phyloP scores from a whole-genome alignment of 2,329 filamentous ascomycete genomes.

The Epichloe sylvatica region DNA sequence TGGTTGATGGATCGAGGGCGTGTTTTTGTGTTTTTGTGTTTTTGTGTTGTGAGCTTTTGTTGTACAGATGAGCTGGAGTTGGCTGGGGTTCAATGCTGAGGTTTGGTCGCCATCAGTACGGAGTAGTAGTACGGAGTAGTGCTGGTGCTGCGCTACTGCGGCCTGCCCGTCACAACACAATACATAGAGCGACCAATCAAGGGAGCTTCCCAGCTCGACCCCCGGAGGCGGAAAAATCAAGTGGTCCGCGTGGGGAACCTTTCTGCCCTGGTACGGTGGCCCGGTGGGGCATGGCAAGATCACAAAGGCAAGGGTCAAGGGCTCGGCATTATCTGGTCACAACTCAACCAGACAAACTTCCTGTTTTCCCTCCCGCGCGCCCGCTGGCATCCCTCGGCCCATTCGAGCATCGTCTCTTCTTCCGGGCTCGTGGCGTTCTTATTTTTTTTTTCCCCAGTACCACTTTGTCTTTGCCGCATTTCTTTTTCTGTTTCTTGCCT shows the following conservation, averaged over 20 bases:
- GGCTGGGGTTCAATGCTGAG: neutral
- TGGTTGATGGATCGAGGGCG: neutral
- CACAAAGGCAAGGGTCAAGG: too few relatives aligned
- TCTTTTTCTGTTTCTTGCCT: neutral
- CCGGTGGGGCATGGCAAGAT: too few relatives aligned
- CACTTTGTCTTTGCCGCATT: neutral
- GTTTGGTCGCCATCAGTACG: neutral
- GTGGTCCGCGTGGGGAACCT: neutral
- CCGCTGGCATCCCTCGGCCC: slow-evolving; percentile 1
- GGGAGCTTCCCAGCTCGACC: neutral
- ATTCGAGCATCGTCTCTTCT: neutral
- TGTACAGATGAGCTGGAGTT: neutral
- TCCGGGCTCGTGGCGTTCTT: neutral
- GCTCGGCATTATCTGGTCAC: neutral
- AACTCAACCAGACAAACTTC: neutral
- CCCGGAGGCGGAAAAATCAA: slow-evolving; percentile 5
- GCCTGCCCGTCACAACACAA: too few relatives aligned
- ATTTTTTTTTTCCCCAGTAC: neutral
- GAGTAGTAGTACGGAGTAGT: too few relatives aligned
- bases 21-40: too few relatives aligned
- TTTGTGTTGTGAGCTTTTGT: too few relatives aligned
- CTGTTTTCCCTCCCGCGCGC: neutral
- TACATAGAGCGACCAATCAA: neutral
- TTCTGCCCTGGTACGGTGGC: neutral
- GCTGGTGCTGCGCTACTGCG: neutral